A percentile compares a stretch with the other conserved stretches of the same genome.
Conservation (phyloP, 805 yeast genomes). For the Lipomyces yamadae region DNA sequence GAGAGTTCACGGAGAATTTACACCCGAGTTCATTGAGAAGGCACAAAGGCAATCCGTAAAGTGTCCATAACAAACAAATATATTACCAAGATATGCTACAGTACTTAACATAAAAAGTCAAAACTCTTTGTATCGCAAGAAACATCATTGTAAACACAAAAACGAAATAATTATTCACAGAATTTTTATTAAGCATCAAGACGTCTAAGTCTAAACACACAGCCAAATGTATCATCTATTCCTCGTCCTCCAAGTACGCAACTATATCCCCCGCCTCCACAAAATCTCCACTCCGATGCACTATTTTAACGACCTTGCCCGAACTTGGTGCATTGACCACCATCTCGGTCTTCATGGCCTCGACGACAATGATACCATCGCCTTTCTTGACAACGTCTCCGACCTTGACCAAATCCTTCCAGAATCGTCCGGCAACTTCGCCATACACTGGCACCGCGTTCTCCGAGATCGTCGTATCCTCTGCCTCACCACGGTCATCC, state of each 20-base stretch:
- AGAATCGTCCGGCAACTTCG: conserved; percentile 92
- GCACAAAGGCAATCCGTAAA: too few species aligned
- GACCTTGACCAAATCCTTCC: conserved; percentile 84
- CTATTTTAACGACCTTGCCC: conserved; percentile 73
- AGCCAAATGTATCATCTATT: not conserved
- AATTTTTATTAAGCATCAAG: not conserved
- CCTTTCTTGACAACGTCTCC: conserved; percentile 77
- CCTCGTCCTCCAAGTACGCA: conserved; percentile 59
- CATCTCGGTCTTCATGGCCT: conserved; percentile 99
- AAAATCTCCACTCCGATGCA: conserved; percentile 90
- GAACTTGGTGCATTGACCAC: conserved; percentile 66
- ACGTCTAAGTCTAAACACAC: not conserved
- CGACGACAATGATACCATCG: conserved; percentile 84
- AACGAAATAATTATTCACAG: not conserved
- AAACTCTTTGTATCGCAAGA: too few species aligned
- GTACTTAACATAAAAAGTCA: too few species aligned
- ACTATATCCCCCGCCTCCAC: conserved; percentile 96
- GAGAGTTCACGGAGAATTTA: too few species aligned
- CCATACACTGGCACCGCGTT: conserved; percentile 85
- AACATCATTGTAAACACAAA: too few species aligned
- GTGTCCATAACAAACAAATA: too few species aligned
- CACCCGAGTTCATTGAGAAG: too few species aligned
- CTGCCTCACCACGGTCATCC: conserved; percentile 46
- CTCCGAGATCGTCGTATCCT: conserved; percentile 68
- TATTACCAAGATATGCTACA: too few species aligned